A percentile compares a stretch with the other conserved stretches of the same genome.
Evolutionary conservation across 2,329 filamentous ascomycete species (phyloP).

Genomic region (Acrodontium crateriforme): DNA sequence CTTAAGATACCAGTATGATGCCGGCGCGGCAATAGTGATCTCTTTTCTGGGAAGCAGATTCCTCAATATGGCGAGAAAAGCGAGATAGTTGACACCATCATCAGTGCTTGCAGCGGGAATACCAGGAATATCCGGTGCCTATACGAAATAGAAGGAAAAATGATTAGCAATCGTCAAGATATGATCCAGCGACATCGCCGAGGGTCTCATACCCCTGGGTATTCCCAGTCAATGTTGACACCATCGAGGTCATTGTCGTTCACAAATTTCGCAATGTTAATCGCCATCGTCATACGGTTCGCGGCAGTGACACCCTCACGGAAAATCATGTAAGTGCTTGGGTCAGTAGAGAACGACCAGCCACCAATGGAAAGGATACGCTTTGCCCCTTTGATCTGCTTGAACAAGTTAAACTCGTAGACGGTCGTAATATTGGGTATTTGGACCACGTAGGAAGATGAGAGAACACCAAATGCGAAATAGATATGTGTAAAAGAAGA

Average conservation of each 20-base stretch:
- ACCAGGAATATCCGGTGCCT: conserved; percentile 12
- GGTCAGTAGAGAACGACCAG: conserved; percentile 29
- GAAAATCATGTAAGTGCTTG: conserved; percentile 26
- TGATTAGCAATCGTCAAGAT: no score
- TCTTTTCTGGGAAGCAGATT: conserved; percentile 5
- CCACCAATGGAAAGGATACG: conserved; percentile 31
- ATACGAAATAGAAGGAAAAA: no score
- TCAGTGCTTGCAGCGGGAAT: conserved; percentile 6
- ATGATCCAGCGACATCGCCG: no score
- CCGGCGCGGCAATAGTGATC: conserved; percentile 14
- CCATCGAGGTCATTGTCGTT: conserved; percentile 17
- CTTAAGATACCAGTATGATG: conserved; percentile 19
- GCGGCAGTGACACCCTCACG: conserved; percentile 21
- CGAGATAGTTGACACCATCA: conserved; percentile 1
- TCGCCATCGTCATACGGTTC: conserved; percentile 24
- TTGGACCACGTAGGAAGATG: conserved; percentile 18
- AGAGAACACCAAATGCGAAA: conserved; percentile 25
- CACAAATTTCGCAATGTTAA: conserved; percentile 15
- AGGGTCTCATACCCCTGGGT: conserved; percentile 19
- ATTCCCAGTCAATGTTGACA: conserved; percentile 37
- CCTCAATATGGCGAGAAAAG: conserved; percentile 1
- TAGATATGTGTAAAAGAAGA: conserved; percentile 12
- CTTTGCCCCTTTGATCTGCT: conserved; percentile 18
- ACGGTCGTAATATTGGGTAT: not conserved
- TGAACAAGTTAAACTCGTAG: conserved; percentile 24